Evolutionary conservation across 805 yeast genomes (phyloP).

Genomic region (Candida coquimbonensis): DNA sequence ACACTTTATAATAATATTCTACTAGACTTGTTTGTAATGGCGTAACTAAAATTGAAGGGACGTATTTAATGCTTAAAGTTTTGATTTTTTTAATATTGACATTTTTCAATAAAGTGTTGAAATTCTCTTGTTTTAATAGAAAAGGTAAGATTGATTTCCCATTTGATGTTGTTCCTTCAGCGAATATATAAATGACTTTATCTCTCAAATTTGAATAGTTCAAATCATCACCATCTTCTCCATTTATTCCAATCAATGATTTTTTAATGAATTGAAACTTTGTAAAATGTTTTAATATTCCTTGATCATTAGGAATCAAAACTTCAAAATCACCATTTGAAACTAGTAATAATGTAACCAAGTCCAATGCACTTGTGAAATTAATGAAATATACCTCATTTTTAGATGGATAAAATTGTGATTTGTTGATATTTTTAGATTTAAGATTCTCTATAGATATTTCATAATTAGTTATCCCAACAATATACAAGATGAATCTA

Average conservation of each 20-base stretch:
- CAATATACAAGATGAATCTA: constrained; percentile 13
- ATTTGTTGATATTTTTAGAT: constrained; percentile 6
- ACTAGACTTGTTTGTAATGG: constrained; percentile 21
- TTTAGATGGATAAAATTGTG: constrained; percentile 27
- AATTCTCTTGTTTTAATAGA: constrained; percentile 20
- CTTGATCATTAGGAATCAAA: constrained; percentile 30
- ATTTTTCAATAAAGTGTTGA: constrained; percentile 14
- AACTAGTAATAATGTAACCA: constrained; percentile 28
- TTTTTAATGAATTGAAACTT: constrained; percentile 25
- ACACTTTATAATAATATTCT: constrained; percentile 15
- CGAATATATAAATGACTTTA: constrained; percentile 48
- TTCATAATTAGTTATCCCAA: constrained; percentile 14
- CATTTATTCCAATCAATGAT: neutral
- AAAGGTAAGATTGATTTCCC: constrained; percentile 70
- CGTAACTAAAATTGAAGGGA: constrained; percentile 25
- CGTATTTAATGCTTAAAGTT: constrained; percentile 24
- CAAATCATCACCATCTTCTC: constrained; percentile 6
- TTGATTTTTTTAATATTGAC: constrained; percentile 11
- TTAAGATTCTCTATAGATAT: constrained; percentile 18
- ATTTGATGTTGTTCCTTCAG: constrained; percentile 84
- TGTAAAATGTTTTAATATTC: constrained; percentile 24
- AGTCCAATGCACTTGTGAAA: constrained; percentile 41
- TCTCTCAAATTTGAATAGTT: constrained; percentile 23
- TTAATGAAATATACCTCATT: constrained; percentile 42
- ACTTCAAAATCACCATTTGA: constrained; percentile 23